Percentiles rank a stretch among this genome's conserved stretches.
phyloP scores from a whole-genome alignment of 345 rosid genomes.

The Eutrema yunnanense region DNA sequence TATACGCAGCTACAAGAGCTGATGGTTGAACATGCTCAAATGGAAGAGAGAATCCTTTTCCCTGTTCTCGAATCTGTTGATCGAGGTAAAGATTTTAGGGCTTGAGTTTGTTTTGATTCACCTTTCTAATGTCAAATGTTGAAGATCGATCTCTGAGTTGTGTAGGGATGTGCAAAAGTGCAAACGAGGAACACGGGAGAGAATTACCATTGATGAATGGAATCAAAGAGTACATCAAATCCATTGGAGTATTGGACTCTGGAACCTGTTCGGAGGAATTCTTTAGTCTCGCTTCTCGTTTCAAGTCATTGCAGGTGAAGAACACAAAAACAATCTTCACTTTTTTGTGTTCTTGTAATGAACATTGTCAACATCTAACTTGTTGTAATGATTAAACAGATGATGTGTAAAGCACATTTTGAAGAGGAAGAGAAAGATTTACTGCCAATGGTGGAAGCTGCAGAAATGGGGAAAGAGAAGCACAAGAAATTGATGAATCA shows the following conservation, averaged over 20 bases:
- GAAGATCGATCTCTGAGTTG: not conserved
- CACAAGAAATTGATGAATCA: slow-evolving; percentile 37
- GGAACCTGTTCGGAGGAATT: slow-evolving; percentile 50
- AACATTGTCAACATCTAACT: not conserved
- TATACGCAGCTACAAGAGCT: slow-evolving; percentile 52
- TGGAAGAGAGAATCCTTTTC: slow-evolving; percentile 70
- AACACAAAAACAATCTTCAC: not conserved
- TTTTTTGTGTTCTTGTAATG: not conserved
- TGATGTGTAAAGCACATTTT: slow-evolving; percentile 51
- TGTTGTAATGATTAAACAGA: slow-evolving; percentile 22
- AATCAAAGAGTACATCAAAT: slow-evolving; percentile 64
- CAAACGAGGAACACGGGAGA: slow-evolving; percentile 63
- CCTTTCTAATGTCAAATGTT: not conserved
- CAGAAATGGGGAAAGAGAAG: slow-evolving; percentile 54
- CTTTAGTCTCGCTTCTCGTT: slow-evolving; percentile 42
- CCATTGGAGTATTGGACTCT: slow-evolving; percentile 49
- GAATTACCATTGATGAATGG: slow-evolving; percentile 69
- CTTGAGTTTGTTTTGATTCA: not conserved
- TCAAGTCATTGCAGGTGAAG: slow-evolving; percentile 49
- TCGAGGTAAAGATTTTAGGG: slow-evolving; percentile 35
- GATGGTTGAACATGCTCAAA: slow-evolving; percentile 72
- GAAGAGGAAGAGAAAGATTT: slow-evolving; percentile 58
- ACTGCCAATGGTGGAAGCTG: slow-evolving; percentile 57
- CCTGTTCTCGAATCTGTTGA: slow-evolving; percentile 61
- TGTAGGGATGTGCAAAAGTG: slow-evolving; percentile 59